Base-by-base conservation (phyloP, 1,139 yeast species). In the Hyphopichia fennica region DNA sequence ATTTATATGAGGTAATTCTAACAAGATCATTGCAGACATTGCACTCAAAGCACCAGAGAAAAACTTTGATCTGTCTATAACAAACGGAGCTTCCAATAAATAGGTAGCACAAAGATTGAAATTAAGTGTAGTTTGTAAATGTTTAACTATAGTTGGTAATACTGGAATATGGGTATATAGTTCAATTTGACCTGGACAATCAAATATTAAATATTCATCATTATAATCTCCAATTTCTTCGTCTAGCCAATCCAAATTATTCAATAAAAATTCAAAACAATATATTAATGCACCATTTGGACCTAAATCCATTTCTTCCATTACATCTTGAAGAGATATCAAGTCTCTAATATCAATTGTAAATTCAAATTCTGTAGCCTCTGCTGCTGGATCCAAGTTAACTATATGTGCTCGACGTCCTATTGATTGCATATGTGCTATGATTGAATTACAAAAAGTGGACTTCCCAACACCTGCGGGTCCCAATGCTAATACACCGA, bases 161-260 rank as follows among this genome's bases (percentile, higher is more conserved):
- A 90, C 93, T 0, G 99, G 98, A 28, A 91, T 82, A 63, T 93
- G 99, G 3, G 96, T 90, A 62, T 93, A 93, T 33, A 93, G 75
- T 62, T 93, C 99, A 48, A 95, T 91, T 62, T 93, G 99, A 1
- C 99, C 99, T 0, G 99, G 99, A 63, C 98, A 91, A 62, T 95
- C 99, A 62, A 93, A 89, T 30, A 93, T 89, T 50, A 93, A 71
- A 56, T 89, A 93, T 57, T 93, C 98, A 57, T 95, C 98, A 53
- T 87, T 91, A 59, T 73, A 90, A 48, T 90, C 96, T 10, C 97
- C 96, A 49, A 95, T 84, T 58, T 90, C 96, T 53, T 89, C 96
- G 54, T 93, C 99, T 35, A 93, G 68, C 99, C 99, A 93, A 67
- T 95, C 99, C 47, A 93, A 63, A 56, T 95, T 93, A 40, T 89